These are phyloP conservation scores for Herpotrichia juniperi DNA, from an alignment of 2,329 filamentous ascomycete species.

Conservation along the genomic window DNA sequence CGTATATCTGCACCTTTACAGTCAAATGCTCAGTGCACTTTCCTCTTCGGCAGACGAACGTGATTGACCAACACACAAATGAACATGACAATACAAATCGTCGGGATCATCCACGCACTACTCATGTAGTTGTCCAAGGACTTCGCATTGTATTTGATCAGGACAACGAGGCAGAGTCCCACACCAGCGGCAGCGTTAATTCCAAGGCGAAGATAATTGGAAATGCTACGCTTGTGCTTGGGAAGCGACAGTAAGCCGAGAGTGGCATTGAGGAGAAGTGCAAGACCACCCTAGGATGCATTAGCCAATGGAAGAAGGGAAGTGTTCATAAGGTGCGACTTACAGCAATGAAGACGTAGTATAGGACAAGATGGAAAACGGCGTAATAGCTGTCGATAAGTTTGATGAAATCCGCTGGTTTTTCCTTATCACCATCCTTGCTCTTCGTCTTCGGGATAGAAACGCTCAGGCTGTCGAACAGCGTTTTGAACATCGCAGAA, in stretches of 20 bases:
- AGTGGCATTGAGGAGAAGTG: constrained; percentile 27
- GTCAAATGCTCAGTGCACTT: constrained; percentile 3
- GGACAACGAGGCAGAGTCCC: constrained; percentile 28
- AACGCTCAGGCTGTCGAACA: constrained; percentile 32
- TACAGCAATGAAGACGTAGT: constrained; percentile 34
- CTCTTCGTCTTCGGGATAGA: constrained; percentile 21
- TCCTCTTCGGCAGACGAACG: constrained; percentile 8
- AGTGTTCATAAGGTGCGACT: constrained; percentile 10
- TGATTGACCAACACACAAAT: constrained; percentile 30
- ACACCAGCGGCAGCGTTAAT: constrained; percentile 27
- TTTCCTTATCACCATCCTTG: constrained; percentile 2
- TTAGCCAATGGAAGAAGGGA: background rate
- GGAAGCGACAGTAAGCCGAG: constrained; percentile 37
- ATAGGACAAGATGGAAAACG: constrained; percentile 36
- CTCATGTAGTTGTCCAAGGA: constrained; percentile 21
- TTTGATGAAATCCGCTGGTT: constrained; percentile 5
- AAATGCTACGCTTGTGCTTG: constrained; percentile 18
- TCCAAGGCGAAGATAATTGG: constrained; percentile 29
- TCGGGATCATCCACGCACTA: constrained; percentile 39
- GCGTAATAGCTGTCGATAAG: constrained; percentile 16
- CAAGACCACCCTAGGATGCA: constrained; percentile 27
- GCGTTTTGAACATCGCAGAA: constrained; percentile 21
- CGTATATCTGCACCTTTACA: background rate
- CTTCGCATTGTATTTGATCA: constrained; percentile 21
- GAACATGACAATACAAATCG: constrained; percentile 32